These are phyloP conservation scores for Graphilbum fragrans DNA, from an alignment of 2,329 filamentous ascomycete genomes.

Conservation along the genomic window DNA sequence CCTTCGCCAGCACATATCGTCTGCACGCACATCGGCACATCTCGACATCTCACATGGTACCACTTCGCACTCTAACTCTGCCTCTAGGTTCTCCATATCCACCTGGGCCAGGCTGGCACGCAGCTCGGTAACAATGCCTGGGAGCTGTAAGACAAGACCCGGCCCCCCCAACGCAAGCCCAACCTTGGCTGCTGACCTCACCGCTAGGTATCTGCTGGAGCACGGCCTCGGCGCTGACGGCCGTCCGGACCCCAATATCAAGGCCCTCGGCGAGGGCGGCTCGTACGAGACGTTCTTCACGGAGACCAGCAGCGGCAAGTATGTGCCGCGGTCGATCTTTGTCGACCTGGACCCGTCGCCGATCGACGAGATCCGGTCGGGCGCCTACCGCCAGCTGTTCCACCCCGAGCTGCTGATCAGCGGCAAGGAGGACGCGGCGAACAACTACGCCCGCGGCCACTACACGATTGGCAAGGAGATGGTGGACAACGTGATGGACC, in stretches of 20 bases:
- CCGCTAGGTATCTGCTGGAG: constrained; percentile 56
- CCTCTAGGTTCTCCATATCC: constrained; percentile 49
- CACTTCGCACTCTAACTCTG: neutral
- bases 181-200: neutral
- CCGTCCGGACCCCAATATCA: constrained; percentile 47
- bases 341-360: constrained; percentile 62
- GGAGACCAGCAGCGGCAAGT: constrained; percentile 59
- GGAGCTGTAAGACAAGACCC: constrained; percentile 69
- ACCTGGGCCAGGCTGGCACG: constrained; percentile 57
- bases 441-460: constrained; percentile 67
- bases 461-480: constrained; percentile 70
- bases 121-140: constrained; percentile 66
- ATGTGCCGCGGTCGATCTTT: constrained; percentile 61
- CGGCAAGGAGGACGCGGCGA: constrained; percentile 66
- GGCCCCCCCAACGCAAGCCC: too few species aligned
- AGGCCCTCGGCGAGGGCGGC: constrained; percentile 47
- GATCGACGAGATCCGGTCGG: constrained; percentile 63
- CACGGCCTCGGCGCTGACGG: constrained; percentile 57
- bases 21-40: neutral
- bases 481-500: constrained; percentile 58
- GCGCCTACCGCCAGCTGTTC: constrained; percentile 55
- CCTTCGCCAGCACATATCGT: too few species aligned
- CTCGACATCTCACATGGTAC: neutral
- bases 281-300: constrained; percentile 65
- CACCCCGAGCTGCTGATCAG: constrained; percentile 61